phyloP scores from a whole-genome alignment of 2,329 filamentous ascomycete genomes.

The Massarina eburnea region DNA sequence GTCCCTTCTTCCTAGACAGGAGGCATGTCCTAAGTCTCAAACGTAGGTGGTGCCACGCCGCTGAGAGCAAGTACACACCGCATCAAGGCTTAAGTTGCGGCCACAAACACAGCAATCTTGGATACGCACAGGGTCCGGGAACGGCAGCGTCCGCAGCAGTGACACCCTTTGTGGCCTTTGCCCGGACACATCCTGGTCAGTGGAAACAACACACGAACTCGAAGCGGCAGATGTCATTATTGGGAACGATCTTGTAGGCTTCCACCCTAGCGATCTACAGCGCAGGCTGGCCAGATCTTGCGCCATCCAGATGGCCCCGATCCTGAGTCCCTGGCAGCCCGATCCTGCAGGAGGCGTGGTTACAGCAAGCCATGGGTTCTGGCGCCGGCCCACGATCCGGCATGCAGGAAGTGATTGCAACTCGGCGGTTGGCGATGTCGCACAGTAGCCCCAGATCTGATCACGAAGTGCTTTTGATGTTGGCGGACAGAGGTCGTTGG shows the following conservation, averaged over 20 bases:
- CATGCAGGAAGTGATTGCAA: conserved; percentile 26
- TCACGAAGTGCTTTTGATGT: conserved; percentile 23
- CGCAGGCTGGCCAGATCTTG: conserved; percentile 33
- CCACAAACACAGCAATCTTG: conserved; percentile 20
- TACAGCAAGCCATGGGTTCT: conserved; percentile 19
- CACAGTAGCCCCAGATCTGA: conserved; percentile 26
- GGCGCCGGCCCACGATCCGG: conserved; percentile 29
- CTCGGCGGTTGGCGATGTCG: too few species aligned
- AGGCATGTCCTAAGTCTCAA: conserved; percentile 20
- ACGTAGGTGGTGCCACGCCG: conserved; percentile 23
- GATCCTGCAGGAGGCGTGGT: conserved; percentile 28
- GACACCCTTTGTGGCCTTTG: conserved; percentile 11
- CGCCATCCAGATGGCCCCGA: conserved; percentile 21
- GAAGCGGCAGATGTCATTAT: conserved; percentile 21
- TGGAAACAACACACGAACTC: conserved; percentile 20
- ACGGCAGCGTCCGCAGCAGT: conserved; percentile 28
- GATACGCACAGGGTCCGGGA: conserved; percentile 25
- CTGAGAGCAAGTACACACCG: conserved; percentile 15
- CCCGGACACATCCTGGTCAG: conserved; percentile 14
- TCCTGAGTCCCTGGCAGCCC: conserved; percentile 31
- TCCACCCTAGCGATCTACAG: conserved; percentile 29
- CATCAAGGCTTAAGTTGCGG: conserved; percentile 28
- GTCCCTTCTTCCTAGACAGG: conserved; percentile 26
- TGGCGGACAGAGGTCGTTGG: neutral
- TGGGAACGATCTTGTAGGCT: conserved; percentile 24